These are phyloP conservation scores for Dothistroma pini DNA, from an alignment of 2,329 filamentous ascomycete genomes.

Conservation along the genomic window DNA sequence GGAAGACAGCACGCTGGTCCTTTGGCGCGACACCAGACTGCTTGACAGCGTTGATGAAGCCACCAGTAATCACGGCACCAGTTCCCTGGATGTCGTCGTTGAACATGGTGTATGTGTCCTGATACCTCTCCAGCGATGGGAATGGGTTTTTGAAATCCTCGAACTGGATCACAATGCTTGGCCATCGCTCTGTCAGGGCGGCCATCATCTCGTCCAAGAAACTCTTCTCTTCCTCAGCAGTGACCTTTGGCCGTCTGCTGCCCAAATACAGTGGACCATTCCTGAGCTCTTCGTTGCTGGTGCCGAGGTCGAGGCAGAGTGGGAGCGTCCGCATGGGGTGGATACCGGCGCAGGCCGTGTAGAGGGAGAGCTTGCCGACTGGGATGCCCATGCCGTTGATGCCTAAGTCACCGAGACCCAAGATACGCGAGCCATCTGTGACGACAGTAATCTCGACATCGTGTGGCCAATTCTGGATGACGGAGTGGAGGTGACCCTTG, in stretches of 20 bases:
- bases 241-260: constrained; percentile 75
- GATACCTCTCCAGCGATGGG: constrained; percentile 86
- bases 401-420: constrained; percentile 89
- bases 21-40: constrained; percentile 78
- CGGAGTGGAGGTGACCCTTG: constrained; percentile 80
- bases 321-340: constrained; percentile 68
- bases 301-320: constrained; percentile 61
- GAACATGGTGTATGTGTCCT: constrained; percentile 87
- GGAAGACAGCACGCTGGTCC: constrained; percentile 92
- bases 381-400: constrained; percentile 98
- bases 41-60: constrained; percentile 73
- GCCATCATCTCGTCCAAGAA: constrained; percentile 99
- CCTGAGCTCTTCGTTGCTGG: constrained; percentile 59
- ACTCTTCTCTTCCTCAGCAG: constrained; percentile 73
- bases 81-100: constrained; percentile 99
- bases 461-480: constrained; percentile 91
- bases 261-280: constrained; percentile 90
- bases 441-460: constrained; percentile 95
- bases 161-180: constrained; percentile 79
- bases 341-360: constrained; percentile 94
- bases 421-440: constrained; percentile 89
- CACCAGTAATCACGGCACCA: constrained; percentile 87
- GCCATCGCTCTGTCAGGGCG: constrained; percentile 74
- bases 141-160: constrained; percentile 99
- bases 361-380: constrained; percentile 91